These are phyloP conservation scores for Russula lepida DNA, from an alignment of 768 basidiomycete species.

Conservation along the genomic window DNA sequence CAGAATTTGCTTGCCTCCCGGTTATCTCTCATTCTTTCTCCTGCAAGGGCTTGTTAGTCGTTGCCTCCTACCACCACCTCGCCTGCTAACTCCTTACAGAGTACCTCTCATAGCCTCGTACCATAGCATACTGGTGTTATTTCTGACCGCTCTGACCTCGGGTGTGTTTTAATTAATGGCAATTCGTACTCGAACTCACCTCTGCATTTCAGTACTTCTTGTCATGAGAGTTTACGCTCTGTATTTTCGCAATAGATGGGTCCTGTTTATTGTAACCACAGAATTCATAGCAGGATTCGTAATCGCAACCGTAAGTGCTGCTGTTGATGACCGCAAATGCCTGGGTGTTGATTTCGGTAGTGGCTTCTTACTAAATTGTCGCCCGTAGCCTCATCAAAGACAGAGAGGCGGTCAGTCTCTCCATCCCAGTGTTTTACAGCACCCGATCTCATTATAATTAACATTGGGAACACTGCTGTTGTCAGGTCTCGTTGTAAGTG, in stretches of 20 bases:
- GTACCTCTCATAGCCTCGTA: not conserved
- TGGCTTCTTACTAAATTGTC: not conserved
- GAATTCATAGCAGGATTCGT: not conserved
- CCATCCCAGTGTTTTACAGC: not conserved
- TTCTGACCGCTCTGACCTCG: not conserved
- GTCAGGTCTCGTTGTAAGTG: not conserved
- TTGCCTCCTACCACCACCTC: not conserved
- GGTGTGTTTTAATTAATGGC: not conserved
- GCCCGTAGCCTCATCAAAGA: not conserved
- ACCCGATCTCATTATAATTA: not conserved
- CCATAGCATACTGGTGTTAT: not conserved
- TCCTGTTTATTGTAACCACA: constrained; percentile 12
- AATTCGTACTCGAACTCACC: not conserved
- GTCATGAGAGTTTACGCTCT: constrained; percentile 24
- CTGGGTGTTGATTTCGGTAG: not conserved
- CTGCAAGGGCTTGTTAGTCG: not conserved
- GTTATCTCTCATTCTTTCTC: not conserved
- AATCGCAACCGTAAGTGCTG: not conserved
- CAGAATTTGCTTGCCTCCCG: not conserved
- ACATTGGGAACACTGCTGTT: not conserved
- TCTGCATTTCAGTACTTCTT: constrained; percentile 17
- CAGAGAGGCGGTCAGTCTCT: not conserved
- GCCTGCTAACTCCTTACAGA: not conserved
- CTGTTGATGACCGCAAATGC: not conserved
- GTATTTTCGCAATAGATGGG: constrained; percentile 22